Percentiles rank a stretch among this genome's conserved stretches.
phyloP scores from a whole-genome alignment of 805 yeast genomes.

The Tetrapisispora nanseiensis region DNA sequence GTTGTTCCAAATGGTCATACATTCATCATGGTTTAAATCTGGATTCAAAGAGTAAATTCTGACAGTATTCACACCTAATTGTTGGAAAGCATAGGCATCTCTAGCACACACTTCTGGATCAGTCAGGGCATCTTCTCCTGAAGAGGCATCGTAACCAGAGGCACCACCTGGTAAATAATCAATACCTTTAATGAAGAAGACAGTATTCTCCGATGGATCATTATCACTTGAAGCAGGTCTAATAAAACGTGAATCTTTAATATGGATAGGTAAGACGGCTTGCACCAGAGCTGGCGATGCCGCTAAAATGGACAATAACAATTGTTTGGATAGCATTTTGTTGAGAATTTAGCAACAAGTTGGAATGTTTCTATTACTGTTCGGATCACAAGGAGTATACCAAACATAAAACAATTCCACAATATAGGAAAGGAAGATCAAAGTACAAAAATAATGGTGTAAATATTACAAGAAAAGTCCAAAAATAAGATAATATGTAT shows the following conservation, averaged over 20 bases:
- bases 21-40: constrained; percentile 76
- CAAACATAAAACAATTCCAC: too few relatives aligned
- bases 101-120: constrained; percentile 64
- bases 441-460: too few relatives aligned
- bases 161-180: constrained; percentile 95
- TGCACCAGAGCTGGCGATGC: constrained; percentile 12
- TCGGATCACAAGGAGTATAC: too few relatives aligned
- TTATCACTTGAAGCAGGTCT: constrained; percentile 35
- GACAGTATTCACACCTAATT: constrained; percentile 76
- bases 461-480: too few relatives aligned
- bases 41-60: constrained; percentile 80
- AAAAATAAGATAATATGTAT: too few relatives aligned
- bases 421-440: too few relatives aligned
- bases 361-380: background rate
- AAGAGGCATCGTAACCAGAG: constrained; percentile 34
- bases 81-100: constrained; percentile 69
- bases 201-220: constrained; percentile 35
- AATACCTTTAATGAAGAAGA: constrained; percentile 75
- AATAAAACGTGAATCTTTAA: constrained; percentile 50
- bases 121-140: constrained; percentile 54
- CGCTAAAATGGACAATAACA: constrained; percentile 5
- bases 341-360: background rate
- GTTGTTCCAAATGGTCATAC: constrained; percentile 80
- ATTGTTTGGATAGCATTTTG: constrained; percentile 3
- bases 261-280: constrained; percentile 50